Base-by-base conservation (phyloP, 2,329 filamentous ascomycete species). In the Apiospora koreana region DNA sequence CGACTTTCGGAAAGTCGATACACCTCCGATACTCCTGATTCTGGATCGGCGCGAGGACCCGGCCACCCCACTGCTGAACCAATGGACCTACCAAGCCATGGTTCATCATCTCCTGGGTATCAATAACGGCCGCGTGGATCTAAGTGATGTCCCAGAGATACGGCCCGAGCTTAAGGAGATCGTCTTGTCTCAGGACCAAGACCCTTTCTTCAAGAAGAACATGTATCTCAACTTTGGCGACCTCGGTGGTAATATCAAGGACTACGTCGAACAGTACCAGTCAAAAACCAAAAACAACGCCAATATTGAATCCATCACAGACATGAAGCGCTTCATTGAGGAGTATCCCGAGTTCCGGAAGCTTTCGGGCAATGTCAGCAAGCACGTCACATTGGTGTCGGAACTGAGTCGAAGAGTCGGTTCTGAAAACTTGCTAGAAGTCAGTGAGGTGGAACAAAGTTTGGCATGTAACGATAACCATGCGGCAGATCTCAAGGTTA, bases 1-100 rank as follows among this genome's bases (percentile, higher is more conserved):
- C 81, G 95, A 98, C 80, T 99, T 99, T 80, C 89, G 95, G 73
- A 95, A 94, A 80, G 92, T 95, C 68, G 96, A 99, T 80, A 99
- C 96, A 0, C 93, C 95, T 10, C 96, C 97, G 0, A 95, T 99
- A 75, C 86, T 99, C 18, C 86, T 99, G 43, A 89, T 99, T 69
- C 83, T 99, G 41, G 96, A 99, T 81, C 90, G 96, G 54, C 89
- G 96, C 80, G 95, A 98, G 78, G 96, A 99, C 77, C 95, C 96
- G 0, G 93, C 98, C 67, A 99, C 96, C 3, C 96, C 96, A 0
- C 84, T 99, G 14, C 87, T 99, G 66, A 97, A 94, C 2, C 96
- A 99, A 80, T 99, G 96, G 96, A 99, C 96, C 35, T 99, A 99
- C 78, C 96, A 99, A 82, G 96, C 96, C n/a, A 99, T 99, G 95